phyloP scores from a whole-genome alignment of 2,329 filamentous ascomycete genomes.

The Alternaria brassicicola region DNA sequence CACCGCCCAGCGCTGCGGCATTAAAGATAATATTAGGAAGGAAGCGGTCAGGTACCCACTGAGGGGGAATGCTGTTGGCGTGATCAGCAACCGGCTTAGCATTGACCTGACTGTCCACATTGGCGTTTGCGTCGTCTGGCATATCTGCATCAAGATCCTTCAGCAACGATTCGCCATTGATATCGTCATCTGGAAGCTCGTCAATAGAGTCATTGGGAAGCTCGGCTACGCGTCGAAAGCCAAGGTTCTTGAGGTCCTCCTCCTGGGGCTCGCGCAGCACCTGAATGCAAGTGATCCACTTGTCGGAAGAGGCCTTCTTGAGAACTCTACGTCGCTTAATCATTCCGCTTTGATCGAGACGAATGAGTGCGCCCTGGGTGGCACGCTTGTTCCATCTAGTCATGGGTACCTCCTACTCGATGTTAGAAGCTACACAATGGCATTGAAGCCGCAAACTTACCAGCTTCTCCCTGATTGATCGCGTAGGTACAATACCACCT shows the following conservation, averaged over 20 bases:
- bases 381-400: constrained; percentile 48
- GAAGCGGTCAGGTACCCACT: constrained; percentile 61
- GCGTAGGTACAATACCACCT: constrained; percentile 57
- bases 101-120: constrained; percentile 27
- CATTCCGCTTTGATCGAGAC: constrained; percentile 50
- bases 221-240: constrained; percentile 32
- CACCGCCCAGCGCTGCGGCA: constrained; percentile 55
- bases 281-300: constrained; percentile 49
- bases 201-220: constrained; percentile 17
- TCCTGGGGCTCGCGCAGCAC: constrained; percentile 48
- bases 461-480: constrained; percentile 59
- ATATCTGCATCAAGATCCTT: constrained; percentile 42
- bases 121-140: constrained; percentile 26
- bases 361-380: constrained; percentile 48
- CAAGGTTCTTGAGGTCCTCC: constrained; percentile 43
- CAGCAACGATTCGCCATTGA: constrained; percentile 38
- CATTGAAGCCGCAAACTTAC: constrained; percentile 32
- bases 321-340: constrained; percentile 48
- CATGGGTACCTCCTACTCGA: constrained; percentile 36
- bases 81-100: constrained; percentile 22
- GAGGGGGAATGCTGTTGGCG: constrained; percentile 51
- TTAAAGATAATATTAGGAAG: constrained; percentile 61
- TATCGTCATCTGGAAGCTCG: constrained; percentile 38
- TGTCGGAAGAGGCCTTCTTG: constrained; percentile 32
- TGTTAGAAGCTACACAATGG: constrained; percentile 20